These are phyloP conservation scores for Pythium dissotocum DNA, from an alignment of 352 stramenopile species.

Conservation along the genomic window DNA sequence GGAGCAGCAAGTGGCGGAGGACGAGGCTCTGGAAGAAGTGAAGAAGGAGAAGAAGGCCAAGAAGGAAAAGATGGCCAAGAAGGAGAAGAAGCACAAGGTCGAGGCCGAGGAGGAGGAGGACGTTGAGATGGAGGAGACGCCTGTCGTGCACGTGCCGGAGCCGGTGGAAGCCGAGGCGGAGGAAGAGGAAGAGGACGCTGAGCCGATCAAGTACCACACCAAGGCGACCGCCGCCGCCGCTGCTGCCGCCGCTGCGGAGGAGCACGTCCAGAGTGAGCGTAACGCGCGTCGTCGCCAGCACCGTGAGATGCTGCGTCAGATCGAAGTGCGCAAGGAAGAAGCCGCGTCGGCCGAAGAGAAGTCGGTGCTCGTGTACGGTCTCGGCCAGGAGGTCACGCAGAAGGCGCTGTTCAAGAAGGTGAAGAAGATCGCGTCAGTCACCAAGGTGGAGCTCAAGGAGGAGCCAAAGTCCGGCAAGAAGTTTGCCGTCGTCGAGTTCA, in stretches of 20 bases:
- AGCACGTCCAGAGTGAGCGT: slow-evolving; percentile 72
- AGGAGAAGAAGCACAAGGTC: slow-evolving; percentile 8
- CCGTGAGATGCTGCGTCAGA: slow-evolving; percentile 72
- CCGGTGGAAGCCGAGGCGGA: slow-evolving; percentile 14
- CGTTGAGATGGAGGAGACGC: slow-evolving; percentile 3
- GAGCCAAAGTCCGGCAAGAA: slow-evolving; percentile 56
- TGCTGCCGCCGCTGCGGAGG: slow-evolving; percentile 11
- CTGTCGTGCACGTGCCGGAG: slow-evolving; percentile 7
- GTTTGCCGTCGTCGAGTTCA: slow-evolving; percentile 69
- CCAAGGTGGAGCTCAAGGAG: slow-evolving; percentile 61
- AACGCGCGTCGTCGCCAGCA: slow-evolving; percentile 77
- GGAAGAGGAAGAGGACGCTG: slow-evolving; percentile 26
- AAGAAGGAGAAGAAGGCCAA: slow-evolving; percentile 39
- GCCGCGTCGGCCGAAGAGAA: slow-evolving; percentile 56
- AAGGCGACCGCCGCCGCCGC: slow-evolving; percentile 10
- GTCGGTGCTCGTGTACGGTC: slow-evolving; percentile 72
- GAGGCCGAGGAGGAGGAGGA: neutral
- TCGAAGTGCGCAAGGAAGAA: slow-evolving; percentile 64
- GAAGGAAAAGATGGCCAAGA: slow-evolving; percentile 28
- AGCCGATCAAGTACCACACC: slow-evolving; percentile 35
- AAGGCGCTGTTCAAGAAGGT: slow-evolving; percentile 83
- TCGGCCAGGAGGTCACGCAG: slow-evolving; percentile 66
- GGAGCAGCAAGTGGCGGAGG: slow-evolving; percentile 21
- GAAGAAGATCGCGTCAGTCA: slow-evolving; percentile 66
- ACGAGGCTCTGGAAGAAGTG: slow-evolving; percentile 16